phyloP scores from a whole-genome alignment of 495 filamentous ascomycete species.

The Aspergillus leporis region DNA sequence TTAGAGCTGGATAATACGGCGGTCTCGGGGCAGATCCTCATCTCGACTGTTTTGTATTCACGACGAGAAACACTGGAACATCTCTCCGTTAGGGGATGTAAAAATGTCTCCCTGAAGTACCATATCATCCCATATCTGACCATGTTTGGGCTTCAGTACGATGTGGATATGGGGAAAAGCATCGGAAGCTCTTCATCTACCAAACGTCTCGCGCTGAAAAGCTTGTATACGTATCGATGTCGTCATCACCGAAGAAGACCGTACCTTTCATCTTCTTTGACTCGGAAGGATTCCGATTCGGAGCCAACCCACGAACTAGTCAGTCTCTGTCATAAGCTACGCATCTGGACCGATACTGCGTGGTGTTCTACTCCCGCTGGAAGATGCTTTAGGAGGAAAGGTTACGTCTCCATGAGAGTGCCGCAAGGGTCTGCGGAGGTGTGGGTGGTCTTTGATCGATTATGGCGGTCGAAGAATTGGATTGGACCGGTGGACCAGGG shows the following conservation, averaged over 20 bases:
- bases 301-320: slow-evolving; percentile 64
- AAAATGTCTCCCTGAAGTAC: slow-evolving; percentile 66
- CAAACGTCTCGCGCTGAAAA: slow-evolving; percentile 53
- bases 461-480: slow-evolving; percentile 62
- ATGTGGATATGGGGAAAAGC: slow-evolving; percentile 42
- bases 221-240: slow-evolving; percentile 62
- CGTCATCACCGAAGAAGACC: slow-evolving; percentile 61
- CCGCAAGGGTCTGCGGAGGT: slow-evolving; percentile 55
- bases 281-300: slow-evolving; percentile 60
- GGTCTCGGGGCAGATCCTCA: slow-evolving; percentile 56
- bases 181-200: slow-evolving; percentile 34
- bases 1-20: slow-evolving; percentile 64
- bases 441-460: slow-evolving; percentile 64
- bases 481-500: slow-evolving; percentile 45
- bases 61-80: slow-evolving; percentile 56
- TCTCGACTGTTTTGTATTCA: slow-evolving; percentile 52
- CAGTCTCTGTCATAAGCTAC: slow-evolving; percentile 59
- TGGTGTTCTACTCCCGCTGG: slow-evolving; percentile 64
- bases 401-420: slow-evolving; percentile 57
- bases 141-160: slow-evolving; percentile 48
- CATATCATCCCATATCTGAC: slow-evolving; percentile 61
- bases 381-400: slow-evolving; percentile 56
- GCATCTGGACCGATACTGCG: slow-evolving; percentile 64
- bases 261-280: slow-evolving; percentile 56
- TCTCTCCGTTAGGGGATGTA: slow-evolving; percentile 62